Conservation (phyloP, 176 grass and related monocot genomes). For the Rhynchospora breviuscula region DNA sequence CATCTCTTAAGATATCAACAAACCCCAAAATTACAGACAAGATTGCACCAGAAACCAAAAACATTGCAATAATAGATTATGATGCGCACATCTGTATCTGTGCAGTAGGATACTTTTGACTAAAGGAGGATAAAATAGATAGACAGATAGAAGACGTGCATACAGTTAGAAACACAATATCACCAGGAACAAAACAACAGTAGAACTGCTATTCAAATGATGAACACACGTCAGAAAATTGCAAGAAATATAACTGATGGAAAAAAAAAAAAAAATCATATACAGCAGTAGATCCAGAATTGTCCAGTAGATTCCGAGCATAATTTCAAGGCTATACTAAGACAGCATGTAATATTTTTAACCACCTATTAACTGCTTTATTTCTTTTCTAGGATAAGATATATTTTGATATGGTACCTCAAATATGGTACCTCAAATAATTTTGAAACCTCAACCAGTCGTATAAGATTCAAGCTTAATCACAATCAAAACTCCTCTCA, state of each 20-base stretch:
- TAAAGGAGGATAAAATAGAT: background rate
- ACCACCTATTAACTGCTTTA: conserved; percentile 19
- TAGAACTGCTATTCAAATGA: background rate
- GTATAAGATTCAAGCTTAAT: conserved; percentile 2
- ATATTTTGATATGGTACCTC: background rate
- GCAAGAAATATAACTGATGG: background rate
- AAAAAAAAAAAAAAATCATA: conserved; percentile 9
- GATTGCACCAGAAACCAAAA: too few relatives aligned
- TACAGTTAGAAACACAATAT: background rate
- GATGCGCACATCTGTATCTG: too few relatives aligned
- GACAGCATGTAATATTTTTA: background rate
- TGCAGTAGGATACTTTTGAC: background rate
- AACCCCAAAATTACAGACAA: too few relatives aligned
- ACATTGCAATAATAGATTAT: too few relatives aligned
- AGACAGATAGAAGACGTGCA: background rate
- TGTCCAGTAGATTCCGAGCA: conserved; percentile 6
- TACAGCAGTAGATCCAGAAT: conserved; percentile 19
- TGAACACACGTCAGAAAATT: background rate
- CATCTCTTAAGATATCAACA: too few relatives aligned
- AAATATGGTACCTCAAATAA: background rate
- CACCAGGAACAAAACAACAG: background rate
- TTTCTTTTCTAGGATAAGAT: conserved; percentile 15
- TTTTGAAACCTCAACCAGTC: background rate
- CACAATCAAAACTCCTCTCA: conserved; percentile 10
- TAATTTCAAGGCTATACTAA: background rate